Percentiles rank a stretch among this genome's conserved stretches.
These are phyloP conservation scores for Kazachstania psychrophila DNA, from an alignment of 805 yeast genomes.

Conservation along the genomic window DNA sequence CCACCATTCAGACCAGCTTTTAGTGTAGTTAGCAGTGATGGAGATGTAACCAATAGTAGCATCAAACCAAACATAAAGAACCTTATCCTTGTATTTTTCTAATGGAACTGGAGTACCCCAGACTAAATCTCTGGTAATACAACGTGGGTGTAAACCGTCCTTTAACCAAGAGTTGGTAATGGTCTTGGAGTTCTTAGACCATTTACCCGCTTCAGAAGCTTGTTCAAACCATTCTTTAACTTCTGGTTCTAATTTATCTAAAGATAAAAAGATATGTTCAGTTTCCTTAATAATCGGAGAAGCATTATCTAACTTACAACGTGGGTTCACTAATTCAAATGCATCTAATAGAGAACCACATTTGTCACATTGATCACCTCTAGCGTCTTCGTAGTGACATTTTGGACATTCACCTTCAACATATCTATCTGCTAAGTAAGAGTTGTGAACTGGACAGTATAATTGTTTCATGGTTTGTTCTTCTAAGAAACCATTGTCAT, in stretches of 20 bases:
- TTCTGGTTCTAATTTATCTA: slow-evolving; percentile 74
- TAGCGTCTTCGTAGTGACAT: slow-evolving; percentile 88
- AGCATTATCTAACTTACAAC: slow-evolving; percentile 83
- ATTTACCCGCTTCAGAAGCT: slow-evolving; percentile 60
- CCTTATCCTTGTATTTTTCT: slow-evolving; percentile 75
- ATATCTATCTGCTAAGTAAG: slow-evolving; percentile 87
- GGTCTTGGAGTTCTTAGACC: slow-evolving; percentile 85
- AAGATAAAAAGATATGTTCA: slow-evolving; percentile 71
- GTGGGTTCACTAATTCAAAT: slow-evolving; percentile 83
- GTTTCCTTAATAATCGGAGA: slow-evolving; percentile 72
- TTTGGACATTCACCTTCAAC: slow-evolving; percentile 96
- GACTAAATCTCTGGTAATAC: slow-evolving; percentile 91
- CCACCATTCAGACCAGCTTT: slow-evolving; percentile 88
- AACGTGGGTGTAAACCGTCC: slow-evolving; percentile 85
- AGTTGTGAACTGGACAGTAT: slow-evolving; percentile 80
- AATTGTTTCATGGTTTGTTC: slow-evolving; percentile 81
- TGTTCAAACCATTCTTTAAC: slow-evolving; percentile 63
- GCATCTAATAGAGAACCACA: slow-evolving; percentile 87
- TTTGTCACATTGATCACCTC: slow-evolving; percentile 97
- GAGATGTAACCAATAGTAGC: slow-evolving; percentile 94
- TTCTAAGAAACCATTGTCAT: slow-evolving; percentile 68
- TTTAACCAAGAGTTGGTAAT: slow-evolving; percentile 88
- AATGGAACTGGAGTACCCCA: slow-evolving; percentile 99
- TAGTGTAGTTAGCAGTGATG: slow-evolving; percentile 87
- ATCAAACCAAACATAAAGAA: slow-evolving; percentile 95